Percentiles rank a stretch among this genome's conserved stretches.
phyloP scores from a whole-genome alignment of 805 yeast genomes.

The Metschnikowia corniflorae region DNA sequence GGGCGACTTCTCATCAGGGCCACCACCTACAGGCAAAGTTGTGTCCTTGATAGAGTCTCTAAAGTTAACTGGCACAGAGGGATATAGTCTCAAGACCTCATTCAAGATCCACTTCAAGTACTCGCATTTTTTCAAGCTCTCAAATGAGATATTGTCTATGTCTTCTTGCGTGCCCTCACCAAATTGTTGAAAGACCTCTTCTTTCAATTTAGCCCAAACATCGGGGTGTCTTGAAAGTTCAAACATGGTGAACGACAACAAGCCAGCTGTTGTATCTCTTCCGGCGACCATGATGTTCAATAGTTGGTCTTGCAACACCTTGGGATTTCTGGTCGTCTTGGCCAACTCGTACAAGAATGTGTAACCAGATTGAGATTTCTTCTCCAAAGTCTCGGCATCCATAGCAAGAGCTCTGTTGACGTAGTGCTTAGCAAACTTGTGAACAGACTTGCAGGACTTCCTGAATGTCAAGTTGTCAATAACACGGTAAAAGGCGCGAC shows the following conservation, averaged over 20 bases:
- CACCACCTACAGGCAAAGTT: slow-evolving; percentile 26
- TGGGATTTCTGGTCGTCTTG: slow-evolving; percentile 35
- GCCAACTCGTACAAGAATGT: slow-evolving; percentile 38
- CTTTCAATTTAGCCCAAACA: slow-evolving; percentile 29
- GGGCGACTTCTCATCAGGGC: slow-evolving; percentile 22
- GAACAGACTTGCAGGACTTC: slow-evolving; percentile 27
- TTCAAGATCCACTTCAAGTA: slow-evolving; percentile 36
- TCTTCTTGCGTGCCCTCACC: slow-evolving; percentile 30
- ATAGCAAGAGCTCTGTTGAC: slow-evolving; percentile 17
- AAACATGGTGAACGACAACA: slow-evolving; percentile 32
- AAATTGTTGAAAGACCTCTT: slow-evolving; percentile 28
- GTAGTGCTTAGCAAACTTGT: slow-evolving; percentile 16
- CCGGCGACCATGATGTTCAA: slow-evolving; percentile 41
- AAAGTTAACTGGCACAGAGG: slow-evolving; percentile 25
- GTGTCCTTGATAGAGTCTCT: slow-evolving; percentile 23
- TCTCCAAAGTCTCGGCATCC: slow-evolving; percentile 15
- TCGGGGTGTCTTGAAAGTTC: slow-evolving; percentile 35
- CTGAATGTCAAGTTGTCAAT: slow-evolving; percentile 27
- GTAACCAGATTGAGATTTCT: slow-evolving; percentile 24
- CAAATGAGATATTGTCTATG: slow-evolving; percentile 32
- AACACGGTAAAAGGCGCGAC: slow-evolving; percentile 28
- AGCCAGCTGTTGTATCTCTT: slow-evolving; percentile 42
- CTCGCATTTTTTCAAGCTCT: slow-evolving; percentile 37
- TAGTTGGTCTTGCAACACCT: slow-evolving; percentile 35
- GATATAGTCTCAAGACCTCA: slow-evolving; percentile 36